phyloP scores from a whole-genome alignment of 495 filamentous ascomycete species.

The Glutinoglossum americanum region DNA sequence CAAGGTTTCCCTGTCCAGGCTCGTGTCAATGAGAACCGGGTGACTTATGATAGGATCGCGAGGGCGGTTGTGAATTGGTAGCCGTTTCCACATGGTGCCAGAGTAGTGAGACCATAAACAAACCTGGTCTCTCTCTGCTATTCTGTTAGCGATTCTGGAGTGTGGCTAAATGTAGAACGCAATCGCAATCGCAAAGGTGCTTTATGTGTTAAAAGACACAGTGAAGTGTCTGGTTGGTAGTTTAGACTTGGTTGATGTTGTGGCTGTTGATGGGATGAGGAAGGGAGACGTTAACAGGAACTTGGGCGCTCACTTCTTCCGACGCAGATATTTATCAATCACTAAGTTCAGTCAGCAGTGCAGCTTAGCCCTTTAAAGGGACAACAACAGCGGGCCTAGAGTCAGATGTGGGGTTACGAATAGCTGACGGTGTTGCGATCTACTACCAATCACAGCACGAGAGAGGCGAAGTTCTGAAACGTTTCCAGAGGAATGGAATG shows the following conservation, averaged over 20 bases:
- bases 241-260: neutral
- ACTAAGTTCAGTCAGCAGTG: neutral
- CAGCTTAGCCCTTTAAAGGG: neutral
- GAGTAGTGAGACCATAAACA: neutral
- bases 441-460: neutral
- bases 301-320: neutral
- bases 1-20: conserved; percentile 18
- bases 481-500: neutral
- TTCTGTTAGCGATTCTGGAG: neutral
- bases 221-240: neutral
- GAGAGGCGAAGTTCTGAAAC: neutral
- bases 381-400: neutral
- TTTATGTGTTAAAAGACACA: neutral
- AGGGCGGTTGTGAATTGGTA: conserved; percentile 18
- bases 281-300: neutral
- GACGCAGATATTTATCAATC: neutral
- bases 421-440: neutral
- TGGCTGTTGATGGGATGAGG: neutral
- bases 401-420: neutral
- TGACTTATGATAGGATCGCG: conserved; percentile 23
- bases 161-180: neutral
- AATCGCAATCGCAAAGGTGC: neutral
- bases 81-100: conserved; percentile 24
- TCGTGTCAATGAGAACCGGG: conserved; percentile 24
- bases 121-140: neutral